Evolutionary conservation across 139 green algal species (phyloP).

Genomic region (Micractinium conductrix): DNA sequence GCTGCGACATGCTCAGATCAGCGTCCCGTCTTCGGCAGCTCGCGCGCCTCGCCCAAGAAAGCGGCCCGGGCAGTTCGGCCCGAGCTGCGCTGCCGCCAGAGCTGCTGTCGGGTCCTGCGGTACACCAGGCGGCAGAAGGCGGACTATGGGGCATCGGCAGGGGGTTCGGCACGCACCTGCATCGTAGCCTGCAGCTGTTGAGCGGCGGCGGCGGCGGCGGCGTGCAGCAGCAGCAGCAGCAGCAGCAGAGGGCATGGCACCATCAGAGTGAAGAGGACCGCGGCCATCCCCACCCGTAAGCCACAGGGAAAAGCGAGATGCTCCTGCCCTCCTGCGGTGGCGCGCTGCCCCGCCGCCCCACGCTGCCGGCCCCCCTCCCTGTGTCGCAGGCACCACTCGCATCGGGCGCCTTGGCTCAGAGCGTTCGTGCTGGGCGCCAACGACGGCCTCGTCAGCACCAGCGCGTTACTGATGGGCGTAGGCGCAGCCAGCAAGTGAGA

Average conservation of each 20-base stretch:
- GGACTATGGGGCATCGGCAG: too few relatives aligned
- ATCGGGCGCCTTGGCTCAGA: conserved; percentile 57
- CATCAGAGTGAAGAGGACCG: background rate
- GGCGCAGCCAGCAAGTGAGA: conserved; percentile 27
- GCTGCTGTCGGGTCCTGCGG: too few relatives aligned
- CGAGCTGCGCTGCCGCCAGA: background rate
- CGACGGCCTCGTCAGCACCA: conserved; percentile 70
- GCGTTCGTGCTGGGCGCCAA: conserved; percentile 62
- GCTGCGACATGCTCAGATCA: too few relatives aligned
- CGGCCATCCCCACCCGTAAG: background rate
- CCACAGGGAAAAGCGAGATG: too few relatives aligned
- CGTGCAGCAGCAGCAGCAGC: background rate
- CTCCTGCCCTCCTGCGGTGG: too few relatives aligned
- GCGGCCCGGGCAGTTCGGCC: too few relatives aligned
- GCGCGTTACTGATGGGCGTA: conserved; percentile 73
- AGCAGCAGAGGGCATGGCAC: conserved; percentile 1
- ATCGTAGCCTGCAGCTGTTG: background rate
- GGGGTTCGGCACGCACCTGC: background rate
- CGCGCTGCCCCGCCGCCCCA: background rate
- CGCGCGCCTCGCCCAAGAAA: too few relatives aligned
- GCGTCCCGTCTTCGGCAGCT: too few relatives aligned
- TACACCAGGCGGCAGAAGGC: too few relatives aligned
- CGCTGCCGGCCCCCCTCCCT: background rate
- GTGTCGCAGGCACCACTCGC: conserved; percentile 42
- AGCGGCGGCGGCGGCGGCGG: background rate